Percentiles rank a stretch among this genome's conserved stretches.
These are phyloP conservation scores for Dothidotthia symphoricarpi DNA, from an alignment of 2,329 filamentous ascomycete genomes.

Conservation along the genomic window DNA sequence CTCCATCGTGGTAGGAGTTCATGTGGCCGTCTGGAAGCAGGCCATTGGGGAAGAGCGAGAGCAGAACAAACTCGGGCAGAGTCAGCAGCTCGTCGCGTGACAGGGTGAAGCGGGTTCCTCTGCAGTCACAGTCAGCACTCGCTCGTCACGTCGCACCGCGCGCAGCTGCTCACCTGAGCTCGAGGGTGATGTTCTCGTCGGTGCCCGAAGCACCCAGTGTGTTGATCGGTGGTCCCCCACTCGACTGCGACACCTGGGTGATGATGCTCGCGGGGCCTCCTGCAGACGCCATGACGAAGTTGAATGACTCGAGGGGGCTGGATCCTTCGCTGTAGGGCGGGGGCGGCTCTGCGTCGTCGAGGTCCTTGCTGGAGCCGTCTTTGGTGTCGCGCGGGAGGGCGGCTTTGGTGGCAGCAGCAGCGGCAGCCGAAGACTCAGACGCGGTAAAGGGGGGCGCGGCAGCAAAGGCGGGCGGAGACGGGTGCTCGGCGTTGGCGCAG, in stretches of 20 bases:
- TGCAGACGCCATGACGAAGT: conserved; percentile 96
- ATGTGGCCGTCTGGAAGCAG: conserved; percentile 94
- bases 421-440: conserved; percentile 49
- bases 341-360: conserved; percentile 84
- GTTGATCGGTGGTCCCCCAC: conserved; percentile 78
- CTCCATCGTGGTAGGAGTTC: conserved; percentile 86
- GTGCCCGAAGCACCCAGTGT: conserved; percentile 69
- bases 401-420: conserved; percentile 73
- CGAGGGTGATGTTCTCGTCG: conserved; percentile 93
- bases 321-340: conserved; percentile 94
- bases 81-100: conserved; percentile 94
- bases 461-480: conserved; percentile 51
- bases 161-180: conserved; percentile 70
- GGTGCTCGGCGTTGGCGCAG: conserved; percentile 35
- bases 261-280: conserved; percentile 98
- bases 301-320: conserved; percentile 87
- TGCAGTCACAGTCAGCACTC: conserved; percentile 42
- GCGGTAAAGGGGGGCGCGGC: conserved; percentile 53
- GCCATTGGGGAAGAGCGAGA: conserved; percentile 98
- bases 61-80: conserved; percentile 90
- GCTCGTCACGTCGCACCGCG: background rate
- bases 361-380: conserved; percentile 66
- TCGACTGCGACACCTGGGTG: conserved; percentile 88
- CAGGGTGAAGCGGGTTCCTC: conserved; percentile 88
- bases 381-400: conserved; percentile 81